Base-by-base conservation (phyloP, 352 stramenopile species). In the Phytophthora pluvialis region DNA sequence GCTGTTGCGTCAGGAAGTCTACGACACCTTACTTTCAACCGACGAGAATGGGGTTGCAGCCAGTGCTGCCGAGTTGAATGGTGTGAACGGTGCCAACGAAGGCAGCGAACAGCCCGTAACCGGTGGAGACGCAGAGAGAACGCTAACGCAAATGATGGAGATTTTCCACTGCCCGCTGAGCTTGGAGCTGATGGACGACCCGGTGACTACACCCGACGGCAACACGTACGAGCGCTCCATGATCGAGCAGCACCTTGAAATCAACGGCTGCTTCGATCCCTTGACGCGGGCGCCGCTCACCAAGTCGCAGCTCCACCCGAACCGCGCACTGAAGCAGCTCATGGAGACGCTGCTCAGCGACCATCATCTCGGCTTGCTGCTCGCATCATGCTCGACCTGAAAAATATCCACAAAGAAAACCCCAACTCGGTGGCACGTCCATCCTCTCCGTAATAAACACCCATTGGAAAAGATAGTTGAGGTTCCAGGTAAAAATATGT, bases 211-310 rank as follows among this genome's bases (percentile, higher is more conserved):
- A 3, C 81, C 83, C 3, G 83, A 83, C 15, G 83, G 83, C n/a
- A 82, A 89, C 59, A 88, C 83, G 40, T 93, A 90, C 60, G 83
- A 93, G 36, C 83, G 83, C 32, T 76, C 81, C 1, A 90, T 93
- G 83, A 93, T 93, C 36, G 81, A 93, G 47, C 75, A 79, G 21
- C 83, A 93, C 47, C 63, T 93, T 10, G 76, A 83, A 36, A 70
- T 89, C 6, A 93, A 93, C 58, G 83, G 83, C 48, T 78, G 83
- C 26, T 93, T 90, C 40, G 83, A 93, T 59, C 83, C 83, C 18
- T 74, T 90, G 54, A 90, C 83, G 3, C 71, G 80, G 18, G 64
- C 75, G 5, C 74, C 78, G n/a, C 38, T 93, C 28, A 81, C 71
- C 16, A 88, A 88, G 52, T 65, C 62, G 21, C 78, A 89, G 46